Conservation (phyloP, 768 basidiomycete species). For the Tulasnella sp. region DNA sequence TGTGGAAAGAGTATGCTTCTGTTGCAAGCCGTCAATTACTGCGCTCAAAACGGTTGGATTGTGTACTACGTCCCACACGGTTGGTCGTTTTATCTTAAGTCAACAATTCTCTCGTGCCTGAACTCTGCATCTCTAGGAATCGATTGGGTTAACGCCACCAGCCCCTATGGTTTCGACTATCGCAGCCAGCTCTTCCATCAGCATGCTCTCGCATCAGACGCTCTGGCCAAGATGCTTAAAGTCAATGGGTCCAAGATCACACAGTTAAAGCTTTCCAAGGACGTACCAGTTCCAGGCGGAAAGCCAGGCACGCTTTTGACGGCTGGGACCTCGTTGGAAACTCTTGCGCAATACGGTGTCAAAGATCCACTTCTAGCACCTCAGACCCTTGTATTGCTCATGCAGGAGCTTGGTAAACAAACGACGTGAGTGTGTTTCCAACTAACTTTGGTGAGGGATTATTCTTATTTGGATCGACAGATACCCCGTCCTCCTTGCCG, state of each 20-base stretch:
- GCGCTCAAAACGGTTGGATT: conserved; percentile 62
- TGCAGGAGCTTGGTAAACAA: conserved; percentile 62
- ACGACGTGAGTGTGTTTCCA: conserved; percentile 47
- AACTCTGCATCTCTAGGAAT: conserved; percentile 43
- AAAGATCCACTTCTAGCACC: conserved; percentile 54
- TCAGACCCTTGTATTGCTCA: conserved; percentile 51
- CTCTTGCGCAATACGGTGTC: conserved; percentile 56
- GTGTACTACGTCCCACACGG: conserved; percentile 82
- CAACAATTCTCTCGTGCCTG: background rate
- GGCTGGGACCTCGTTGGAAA: conserved; percentile 47
- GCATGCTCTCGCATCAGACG: conserved; percentile 57
- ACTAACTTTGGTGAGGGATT: background rate
- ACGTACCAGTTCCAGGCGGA: conserved; percentile 21
- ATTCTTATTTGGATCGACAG: conserved; percentile 39
- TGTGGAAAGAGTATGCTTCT: conserved; percentile 78
- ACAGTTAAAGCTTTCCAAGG: conserved; percentile 1
- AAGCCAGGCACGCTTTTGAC: conserved; percentile 22
- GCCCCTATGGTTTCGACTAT: conserved; percentile 66
- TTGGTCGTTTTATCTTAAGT: conserved; percentile 34
- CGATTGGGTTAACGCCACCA: conserved; percentile 68
- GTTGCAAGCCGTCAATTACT: conserved; percentile 71
- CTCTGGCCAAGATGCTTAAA: conserved; percentile 41
- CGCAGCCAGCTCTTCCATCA: conserved; percentile 75
- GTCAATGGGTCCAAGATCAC: conserved; percentile 14
- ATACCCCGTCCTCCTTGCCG: conserved; percentile 71